phyloP scores from a whole-genome alignment of 306 rosid species.

The Lupinus albus region DNA sequence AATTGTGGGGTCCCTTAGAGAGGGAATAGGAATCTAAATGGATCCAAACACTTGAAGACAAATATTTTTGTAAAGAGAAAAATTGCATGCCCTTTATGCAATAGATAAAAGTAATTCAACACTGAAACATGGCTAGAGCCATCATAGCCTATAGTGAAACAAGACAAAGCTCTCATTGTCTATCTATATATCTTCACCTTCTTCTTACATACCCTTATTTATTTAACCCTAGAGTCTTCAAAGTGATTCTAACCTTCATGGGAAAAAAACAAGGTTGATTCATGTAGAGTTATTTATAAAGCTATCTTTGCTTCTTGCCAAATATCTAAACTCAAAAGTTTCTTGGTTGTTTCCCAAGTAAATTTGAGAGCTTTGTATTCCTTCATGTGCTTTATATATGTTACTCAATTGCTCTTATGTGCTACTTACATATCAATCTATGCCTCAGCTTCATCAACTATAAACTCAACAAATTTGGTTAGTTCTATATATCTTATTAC shows the following conservation, averaged over 20 bases:
- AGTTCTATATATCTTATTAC: slow-evolving; percentile 11
- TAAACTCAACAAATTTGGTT: slow-evolving; percentile 12
- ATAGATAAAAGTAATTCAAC: slow-evolving; percentile 42
- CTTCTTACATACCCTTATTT: background rate
- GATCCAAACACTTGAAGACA: slow-evolving; percentile 60
- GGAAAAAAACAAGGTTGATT: background rate
- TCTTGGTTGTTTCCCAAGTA: slow-evolving; percentile 32
- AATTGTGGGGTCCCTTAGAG: slow-evolving; percentile 41
- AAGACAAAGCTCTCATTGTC: slow-evolving; percentile 36
- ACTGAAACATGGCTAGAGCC: slow-evolving; percentile 45
- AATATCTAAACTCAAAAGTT: slow-evolving; percentile 49
- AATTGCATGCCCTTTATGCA: slow-evolving; percentile 48
- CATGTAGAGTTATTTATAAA: slow-evolving; percentile 38
- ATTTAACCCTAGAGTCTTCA: slow-evolving; percentile 26
- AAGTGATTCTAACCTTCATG: slow-evolving; percentile 33
- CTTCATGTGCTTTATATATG: slow-evolving; percentile 31
- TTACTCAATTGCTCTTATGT: slow-evolving; percentile 23
- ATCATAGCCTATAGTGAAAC: slow-evolving; percentile 38
- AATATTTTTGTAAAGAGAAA: slow-evolving; percentile 54
- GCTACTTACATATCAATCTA: slow-evolving; percentile 16
- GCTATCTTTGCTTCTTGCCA: slow-evolving; percentile 43
- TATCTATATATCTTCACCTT: slow-evolving; percentile 9
- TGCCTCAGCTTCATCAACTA: background rate
- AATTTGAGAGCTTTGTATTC: background rate
- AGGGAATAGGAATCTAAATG: slow-evolving; percentile 57